These are phyloP conservation scores for Candida incommunis DNA, from an alignment of 805 yeast species.

Conservation along the genomic window DNA sequence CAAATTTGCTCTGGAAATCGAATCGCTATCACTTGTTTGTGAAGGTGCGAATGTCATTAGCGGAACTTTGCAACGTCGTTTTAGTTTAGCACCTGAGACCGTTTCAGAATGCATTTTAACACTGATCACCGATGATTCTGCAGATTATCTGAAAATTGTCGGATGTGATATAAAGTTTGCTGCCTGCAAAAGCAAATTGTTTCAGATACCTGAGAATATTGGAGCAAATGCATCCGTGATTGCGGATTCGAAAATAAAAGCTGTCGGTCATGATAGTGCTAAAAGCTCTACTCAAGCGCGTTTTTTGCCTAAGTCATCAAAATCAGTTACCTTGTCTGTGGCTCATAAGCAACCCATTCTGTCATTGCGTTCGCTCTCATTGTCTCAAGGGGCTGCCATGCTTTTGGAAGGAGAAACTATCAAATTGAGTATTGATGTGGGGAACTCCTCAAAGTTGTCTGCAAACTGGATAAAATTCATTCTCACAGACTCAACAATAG, in stretches of 20 bases:
- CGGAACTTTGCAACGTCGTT: constrained; percentile 12
- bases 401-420: constrained; percentile 63
- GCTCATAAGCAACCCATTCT: constrained; percentile 48
- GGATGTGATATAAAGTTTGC: constrained; percentile 39
- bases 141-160: constrained; percentile 34
- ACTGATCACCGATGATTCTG: constrained; percentile 21
- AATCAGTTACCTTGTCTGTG: constrained; percentile 22
- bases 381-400: constrained; percentile 57
- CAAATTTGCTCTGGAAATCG: constrained; percentile 53
- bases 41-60: constrained; percentile 11
- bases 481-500: constrained; percentile 61
- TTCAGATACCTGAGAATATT: constrained; percentile 6
- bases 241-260: constrained; percentile 18
- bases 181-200: constrained; percentile 34
- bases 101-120: constrained; percentile 12
- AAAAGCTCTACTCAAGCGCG: neutral
- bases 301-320: neutral
- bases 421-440: constrained; percentile 34
- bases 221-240: constrained; percentile 1
- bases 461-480: constrained; percentile 47
- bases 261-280: constrained; percentile 9
- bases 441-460: constrained; percentile 42
- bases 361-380: constrained; percentile 34
- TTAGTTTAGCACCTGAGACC: constrained; percentile 15
- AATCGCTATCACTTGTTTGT: constrained; percentile 17